Conservation (phyloP, 495 filamentous ascomycete species). For the Collariella sp. region DNA sequence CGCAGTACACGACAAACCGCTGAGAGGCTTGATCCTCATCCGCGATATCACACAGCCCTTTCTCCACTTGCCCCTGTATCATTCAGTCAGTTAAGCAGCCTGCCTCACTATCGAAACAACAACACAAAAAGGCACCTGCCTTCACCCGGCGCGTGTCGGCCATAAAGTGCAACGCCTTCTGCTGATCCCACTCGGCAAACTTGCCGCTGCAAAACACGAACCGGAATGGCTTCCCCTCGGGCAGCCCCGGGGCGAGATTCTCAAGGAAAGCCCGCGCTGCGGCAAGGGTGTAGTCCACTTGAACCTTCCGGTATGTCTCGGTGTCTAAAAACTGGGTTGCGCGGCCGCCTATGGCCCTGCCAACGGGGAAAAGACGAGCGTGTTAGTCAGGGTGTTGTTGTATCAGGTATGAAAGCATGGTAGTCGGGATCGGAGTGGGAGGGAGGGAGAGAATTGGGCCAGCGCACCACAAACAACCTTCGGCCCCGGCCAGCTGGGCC, state of each 20-base stretch:
- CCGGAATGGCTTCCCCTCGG: conserved; percentile 33
- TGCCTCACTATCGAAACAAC: not conserved
- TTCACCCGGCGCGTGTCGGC: conserved; percentile 37
- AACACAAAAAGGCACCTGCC: conserved; percentile 23
- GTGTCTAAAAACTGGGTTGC: conserved; percentile 24
- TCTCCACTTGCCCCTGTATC: conserved; percentile 36
- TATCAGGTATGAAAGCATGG: not conserved
- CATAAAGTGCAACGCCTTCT: conserved; percentile 36
- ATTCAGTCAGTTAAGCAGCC: conserved; percentile 3
- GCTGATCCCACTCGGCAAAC: conserved; percentile 39
- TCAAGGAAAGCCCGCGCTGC: conserved; percentile 34
- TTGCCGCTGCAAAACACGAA: conserved; percentile 47
- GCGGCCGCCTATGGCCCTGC: conserved; percentile 26
- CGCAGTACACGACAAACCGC: conserved; percentile 24
- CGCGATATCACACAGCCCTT: conserved; percentile 28
- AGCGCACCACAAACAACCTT: conserved; percentile 46
- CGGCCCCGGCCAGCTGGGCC: conserved; percentile 37
- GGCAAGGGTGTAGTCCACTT: conserved; percentile 38
- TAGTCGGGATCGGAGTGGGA: not conserved
- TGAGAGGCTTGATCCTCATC: conserved; percentile 20
- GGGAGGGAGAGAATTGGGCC: not conserved
- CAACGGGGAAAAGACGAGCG: not conserved
- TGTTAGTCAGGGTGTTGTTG: conserved; percentile 2
- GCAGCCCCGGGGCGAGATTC: conserved; percentile 16
- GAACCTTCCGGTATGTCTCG: conserved; percentile 26